Percentiles rank a stretch among this genome's conserved stretches.
Conservation (phyloP, 257 asterid genomes). For the Solanum peruvianum region DNA sequence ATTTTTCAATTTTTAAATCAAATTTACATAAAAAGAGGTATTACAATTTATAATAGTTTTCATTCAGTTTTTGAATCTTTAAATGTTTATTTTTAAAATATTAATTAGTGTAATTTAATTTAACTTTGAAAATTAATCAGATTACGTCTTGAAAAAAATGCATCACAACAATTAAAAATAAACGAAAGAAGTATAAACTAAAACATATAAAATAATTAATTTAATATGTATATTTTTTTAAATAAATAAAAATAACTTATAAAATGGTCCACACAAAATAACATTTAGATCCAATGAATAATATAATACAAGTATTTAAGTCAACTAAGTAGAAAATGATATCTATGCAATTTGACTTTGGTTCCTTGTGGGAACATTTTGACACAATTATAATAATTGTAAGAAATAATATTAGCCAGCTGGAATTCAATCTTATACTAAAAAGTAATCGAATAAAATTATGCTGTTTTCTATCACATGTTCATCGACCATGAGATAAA, state of each 20-base stretch:
- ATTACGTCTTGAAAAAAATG: no score
- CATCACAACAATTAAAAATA: accelerated
- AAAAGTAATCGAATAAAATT: background rate
- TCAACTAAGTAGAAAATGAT: background rate
- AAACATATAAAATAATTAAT: no score
- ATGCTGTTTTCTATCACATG: background rate
- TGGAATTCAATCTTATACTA: background rate
- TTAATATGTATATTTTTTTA: no score
- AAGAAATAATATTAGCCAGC: background rate
- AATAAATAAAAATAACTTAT: background rate
- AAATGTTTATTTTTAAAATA: no score
- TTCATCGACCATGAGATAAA: background rate
- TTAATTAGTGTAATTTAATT: no score
- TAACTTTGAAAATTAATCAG: no score
- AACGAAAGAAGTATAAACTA: no score
- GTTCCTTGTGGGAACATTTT: background rate
- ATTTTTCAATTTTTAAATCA: no score
- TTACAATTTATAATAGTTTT: no score
- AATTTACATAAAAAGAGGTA: no score
- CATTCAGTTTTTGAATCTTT: background rate
- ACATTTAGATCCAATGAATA: background rate
- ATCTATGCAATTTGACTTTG: background rate
- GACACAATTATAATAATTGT: background rate
- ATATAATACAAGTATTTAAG: background rate
- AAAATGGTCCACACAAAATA: background rate